Conservation (phyloP, 257 asterid species). For the Solanum commersonii region DNA sequence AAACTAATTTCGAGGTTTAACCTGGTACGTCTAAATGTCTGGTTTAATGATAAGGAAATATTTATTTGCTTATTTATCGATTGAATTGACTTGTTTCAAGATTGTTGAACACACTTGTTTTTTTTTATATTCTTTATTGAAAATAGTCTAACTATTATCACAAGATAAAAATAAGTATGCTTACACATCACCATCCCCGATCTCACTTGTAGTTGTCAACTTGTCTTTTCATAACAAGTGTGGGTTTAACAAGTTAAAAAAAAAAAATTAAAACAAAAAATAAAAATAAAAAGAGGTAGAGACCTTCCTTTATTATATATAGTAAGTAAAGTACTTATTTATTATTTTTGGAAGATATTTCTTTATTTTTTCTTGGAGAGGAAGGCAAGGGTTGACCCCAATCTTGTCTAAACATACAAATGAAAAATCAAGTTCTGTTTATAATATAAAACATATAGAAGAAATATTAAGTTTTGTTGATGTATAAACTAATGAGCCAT, state of each 20-base stretch:
- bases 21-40: no score
- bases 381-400: background rate
- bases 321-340: background rate
- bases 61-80: rapidly evolving
- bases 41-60: rapidly evolving
- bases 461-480: background rate
- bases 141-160: no score
- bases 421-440: background rate
- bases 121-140: background rate
- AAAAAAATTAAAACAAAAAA: no score
- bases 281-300: background rate
- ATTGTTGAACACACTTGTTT: rapidly evolving
- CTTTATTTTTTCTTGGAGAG: background rate
- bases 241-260: background rate
- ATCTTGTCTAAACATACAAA: background rate
- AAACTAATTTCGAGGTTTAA: no score
- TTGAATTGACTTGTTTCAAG: background rate
- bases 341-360: background rate
- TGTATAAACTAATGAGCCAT: background rate
- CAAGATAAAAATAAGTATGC: no score
- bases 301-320: no score
- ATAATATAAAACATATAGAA: background rate
- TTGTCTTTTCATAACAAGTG: background rate
- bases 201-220: background rate
- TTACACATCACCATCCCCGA: background rate